Percentiles rank a stretch among this genome's conserved stretches.
Evolutionary conservation across 306 rosid species (phyloP).

Genomic region (Spatholobus suberectus): DNA sequence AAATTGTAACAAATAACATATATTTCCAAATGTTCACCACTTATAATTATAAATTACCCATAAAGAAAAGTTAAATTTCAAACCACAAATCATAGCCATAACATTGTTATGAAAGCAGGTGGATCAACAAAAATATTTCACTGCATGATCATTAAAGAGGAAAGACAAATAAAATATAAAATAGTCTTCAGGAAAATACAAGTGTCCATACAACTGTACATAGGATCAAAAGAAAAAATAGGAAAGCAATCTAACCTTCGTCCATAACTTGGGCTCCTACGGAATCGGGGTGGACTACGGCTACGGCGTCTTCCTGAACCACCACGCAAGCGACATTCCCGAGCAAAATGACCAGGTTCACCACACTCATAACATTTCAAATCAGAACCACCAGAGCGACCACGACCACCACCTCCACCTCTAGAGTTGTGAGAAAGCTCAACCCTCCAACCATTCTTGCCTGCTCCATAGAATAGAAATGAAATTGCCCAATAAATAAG

Average conservation of each 20-base stretch:
- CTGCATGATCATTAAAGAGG: not conserved
- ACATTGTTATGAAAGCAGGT: not conserved
- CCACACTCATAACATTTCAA: slow-evolving; percentile 98
- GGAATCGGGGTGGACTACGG: slow-evolving; percentile 91
- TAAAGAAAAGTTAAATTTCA: not conserved
- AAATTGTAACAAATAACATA: not conserved
- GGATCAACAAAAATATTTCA: not conserved
- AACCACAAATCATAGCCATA: not conserved
- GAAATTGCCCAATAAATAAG: not conserved
- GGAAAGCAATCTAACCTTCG: slow-evolving; percentile 63
- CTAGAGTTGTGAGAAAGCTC: slow-evolving; percentile 98
- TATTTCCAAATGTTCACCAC: not conserved
- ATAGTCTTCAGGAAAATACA: not conserved
- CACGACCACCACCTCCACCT: slow-evolving; percentile 84
- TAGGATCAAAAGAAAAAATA: not conserved
- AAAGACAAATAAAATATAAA: not conserved
- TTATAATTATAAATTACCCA: not conserved
- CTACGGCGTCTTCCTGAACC: slow-evolving; percentile 95
- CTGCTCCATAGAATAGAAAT: slow-evolving; percentile 52
- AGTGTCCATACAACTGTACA: not conserved
- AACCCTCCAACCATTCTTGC: slow-evolving; percentile 98
- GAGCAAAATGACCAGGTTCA: slow-evolving; percentile 99
- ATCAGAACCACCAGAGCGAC: slow-evolving; percentile 96
- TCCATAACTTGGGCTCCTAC: slow-evolving; percentile 98
- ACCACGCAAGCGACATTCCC: slow-evolving; percentile 93